Evolutionary conservation across 2,329 filamentous ascomycete species (phyloP).

Genomic region (Ophiocordyceps camponoti-leonardi): DNA sequence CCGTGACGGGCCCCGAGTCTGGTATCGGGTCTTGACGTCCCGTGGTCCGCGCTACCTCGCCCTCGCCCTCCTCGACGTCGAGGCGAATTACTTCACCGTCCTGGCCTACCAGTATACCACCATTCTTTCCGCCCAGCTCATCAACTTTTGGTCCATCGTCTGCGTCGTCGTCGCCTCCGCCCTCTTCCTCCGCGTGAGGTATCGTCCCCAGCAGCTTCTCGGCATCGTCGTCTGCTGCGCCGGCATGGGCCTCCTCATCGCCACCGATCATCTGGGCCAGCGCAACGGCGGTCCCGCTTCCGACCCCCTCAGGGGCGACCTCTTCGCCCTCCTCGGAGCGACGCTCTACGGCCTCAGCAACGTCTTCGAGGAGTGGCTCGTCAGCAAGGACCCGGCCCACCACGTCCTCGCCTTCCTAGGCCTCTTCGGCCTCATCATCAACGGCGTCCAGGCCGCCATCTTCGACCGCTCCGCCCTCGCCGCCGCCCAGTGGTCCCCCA

Average conservation of each 20-base stretch:
- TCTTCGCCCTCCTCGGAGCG: conserved; percentile 79
- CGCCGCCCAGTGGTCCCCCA: conserved; percentile 4
- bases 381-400: conserved; percentile 71
- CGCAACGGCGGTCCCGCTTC: conserved; percentile 48
- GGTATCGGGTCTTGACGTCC: conserved; percentile 40
- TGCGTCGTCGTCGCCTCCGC: conserved; percentile 79
- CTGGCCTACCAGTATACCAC: conserved; percentile 87
- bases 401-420: conserved; percentile 87
- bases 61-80: conserved; percentile 80
- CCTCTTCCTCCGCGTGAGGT: conserved; percentile 68
- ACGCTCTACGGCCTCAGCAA: conserved; percentile 86
- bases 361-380: conserved; percentile 86
- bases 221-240: conserved; percentile 86
- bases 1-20: conserved; percentile 59
- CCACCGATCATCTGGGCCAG: conserved; percentile 70
- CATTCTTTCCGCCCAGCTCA: conserved; percentile 78
- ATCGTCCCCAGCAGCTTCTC: conserved; percentile 67
- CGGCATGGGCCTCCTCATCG: conserved; percentile 75
- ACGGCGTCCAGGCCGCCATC: conserved; percentile 76
- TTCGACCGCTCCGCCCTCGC: conserved; percentile 50
- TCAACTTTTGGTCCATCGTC: conserved; percentile 98
- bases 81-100: conserved; percentile 97
- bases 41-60: conserved; percentile 93
- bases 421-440: conserved; percentile 78
- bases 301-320: conserved; percentile 75